These are phyloP conservation scores for Macrocybe gigantea DNA, from an alignment of 768 basidiomycete species.

Conservation along the genomic window DNA sequence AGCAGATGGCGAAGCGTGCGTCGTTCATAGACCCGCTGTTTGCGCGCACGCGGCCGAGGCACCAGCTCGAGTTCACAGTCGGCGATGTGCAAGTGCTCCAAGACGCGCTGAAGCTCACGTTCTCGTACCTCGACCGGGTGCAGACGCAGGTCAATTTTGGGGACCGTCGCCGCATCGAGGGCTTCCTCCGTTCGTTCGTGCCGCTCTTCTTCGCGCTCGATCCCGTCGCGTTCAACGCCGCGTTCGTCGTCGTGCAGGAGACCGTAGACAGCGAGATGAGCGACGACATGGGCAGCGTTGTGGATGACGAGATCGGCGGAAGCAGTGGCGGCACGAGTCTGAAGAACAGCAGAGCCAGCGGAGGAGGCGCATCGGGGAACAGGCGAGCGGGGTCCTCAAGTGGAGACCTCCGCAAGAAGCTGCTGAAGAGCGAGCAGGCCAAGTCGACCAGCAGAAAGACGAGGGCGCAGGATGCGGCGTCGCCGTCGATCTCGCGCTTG, in stretches of 20 bases:
- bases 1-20: constrained; percentile 73
- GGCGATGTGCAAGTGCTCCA: constrained; percentile 75
- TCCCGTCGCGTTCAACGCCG: constrained; percentile 60
- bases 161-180: constrained; percentile 81
- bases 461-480: constrained; percentile 38
- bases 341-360: constrained; percentile 14
- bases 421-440: constrained; percentile 79
- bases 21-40: constrained; percentile 50
- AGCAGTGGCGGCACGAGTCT: constrained; percentile 28
- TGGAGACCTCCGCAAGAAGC: constrained; percentile 71
- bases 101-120: constrained; percentile 82
- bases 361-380: not conserved
- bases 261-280: constrained; percentile 49
- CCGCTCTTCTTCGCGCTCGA: constrained; percentile 78
- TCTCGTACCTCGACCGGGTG: constrained; percentile 88
- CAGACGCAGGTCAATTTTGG: constrained; percentile 63
- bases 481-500: constrained; percentile 51
- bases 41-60: constrained; percentile 57
- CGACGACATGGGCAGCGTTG: constrained; percentile 37
- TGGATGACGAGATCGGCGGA: constrained; percentile 31
- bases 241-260: constrained; percentile 57
- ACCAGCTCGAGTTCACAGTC: constrained; percentile 78
- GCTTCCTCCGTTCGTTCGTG: constrained; percentile 69
- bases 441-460: constrained; percentile 62
- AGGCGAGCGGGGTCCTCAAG: constrained; percentile 22